These are phyloP conservation scores for Aphanomyces cochlioides DNA, from an alignment of 352 stramenopile species.

Conservation along the genomic window DNA sequence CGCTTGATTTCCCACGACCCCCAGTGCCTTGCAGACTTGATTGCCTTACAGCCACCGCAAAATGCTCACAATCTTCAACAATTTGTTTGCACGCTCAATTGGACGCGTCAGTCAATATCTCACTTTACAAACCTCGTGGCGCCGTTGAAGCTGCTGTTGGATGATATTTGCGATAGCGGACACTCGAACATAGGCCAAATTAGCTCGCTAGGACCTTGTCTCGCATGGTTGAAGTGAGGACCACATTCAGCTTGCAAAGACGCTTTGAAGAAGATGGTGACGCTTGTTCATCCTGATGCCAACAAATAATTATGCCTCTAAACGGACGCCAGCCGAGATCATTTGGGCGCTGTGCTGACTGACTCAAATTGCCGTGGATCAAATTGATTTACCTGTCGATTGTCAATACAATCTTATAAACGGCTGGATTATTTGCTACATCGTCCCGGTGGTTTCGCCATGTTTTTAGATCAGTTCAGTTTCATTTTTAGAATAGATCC, in stretches of 20 bases:
- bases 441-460: slow-evolving; percentile 24
- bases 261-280: too few species aligned
- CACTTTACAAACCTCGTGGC: too few species aligned
- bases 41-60: not conserved
- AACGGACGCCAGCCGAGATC: slow-evolving; percentile 33
- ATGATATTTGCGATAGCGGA: too few species aligned
- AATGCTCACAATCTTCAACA: too few species aligned
- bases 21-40: not conserved
- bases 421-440: slow-evolving; percentile 33
- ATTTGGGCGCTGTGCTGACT: too few species aligned
- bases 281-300: too few species aligned
- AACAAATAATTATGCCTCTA: slow-evolving; percentile 39
- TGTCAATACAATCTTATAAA: slow-evolving; percentile 36
- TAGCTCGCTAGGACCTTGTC: too few species aligned
- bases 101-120: not conserved
- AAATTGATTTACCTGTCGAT: not conserved
- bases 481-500: slow-evolving; percentile 32
- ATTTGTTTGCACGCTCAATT: too few species aligned
- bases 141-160: too few species aligned
- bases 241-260: too few species aligned
- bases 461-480: slow-evolving; percentile 35
- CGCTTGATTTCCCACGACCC: not conserved
- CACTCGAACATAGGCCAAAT: too few species aligned
- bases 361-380: slow-evolving; percentile 28
- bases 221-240: too few species aligned